A percentile compares a stretch with the other conserved stretches of the same genome.
phyloP scores from a whole-genome alignment of 257 asterid genomes.

The Solanum phureja region DNA sequence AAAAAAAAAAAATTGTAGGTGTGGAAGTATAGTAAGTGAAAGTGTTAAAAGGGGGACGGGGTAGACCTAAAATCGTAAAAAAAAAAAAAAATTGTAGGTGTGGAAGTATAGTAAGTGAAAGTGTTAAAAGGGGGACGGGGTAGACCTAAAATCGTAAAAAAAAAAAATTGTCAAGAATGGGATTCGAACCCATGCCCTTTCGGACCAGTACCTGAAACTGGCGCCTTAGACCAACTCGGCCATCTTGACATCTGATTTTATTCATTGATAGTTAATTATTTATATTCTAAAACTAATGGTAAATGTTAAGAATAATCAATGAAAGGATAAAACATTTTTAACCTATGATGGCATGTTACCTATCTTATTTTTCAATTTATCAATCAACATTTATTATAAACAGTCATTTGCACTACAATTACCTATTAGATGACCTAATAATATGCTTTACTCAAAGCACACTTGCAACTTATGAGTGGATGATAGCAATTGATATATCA shows the following conservation, averaged over 20 bases:
- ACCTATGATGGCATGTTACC: not conserved
- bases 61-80: no score
- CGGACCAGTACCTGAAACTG: constrained; percentile 1
- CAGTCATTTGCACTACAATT: not conserved
- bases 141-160: not conserved
- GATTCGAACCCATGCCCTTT: constrained; percentile 1
- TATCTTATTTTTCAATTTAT: not conserved
- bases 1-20: no score
- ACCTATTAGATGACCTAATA: not conserved
- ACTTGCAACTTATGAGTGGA: not conserved
- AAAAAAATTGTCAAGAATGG: not conserved
- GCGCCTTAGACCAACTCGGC: constrained; percentile 5
- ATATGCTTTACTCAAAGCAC: not conserved
- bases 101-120: not conserved
- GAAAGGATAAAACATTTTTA: not conserved
- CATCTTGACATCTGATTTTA: not conserved
- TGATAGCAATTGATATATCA: no score
- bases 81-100: no score
- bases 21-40: no score
- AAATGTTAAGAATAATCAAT: not conserved
- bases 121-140: not conserved
- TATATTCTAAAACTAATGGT: not conserved
- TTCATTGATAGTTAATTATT: not conserved
- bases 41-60: no score
- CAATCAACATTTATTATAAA: not conserved